phyloP scores from a whole-genome alignment of 2,329 filamentous ascomycete species.

The Aspergillus neotritici region DNA sequence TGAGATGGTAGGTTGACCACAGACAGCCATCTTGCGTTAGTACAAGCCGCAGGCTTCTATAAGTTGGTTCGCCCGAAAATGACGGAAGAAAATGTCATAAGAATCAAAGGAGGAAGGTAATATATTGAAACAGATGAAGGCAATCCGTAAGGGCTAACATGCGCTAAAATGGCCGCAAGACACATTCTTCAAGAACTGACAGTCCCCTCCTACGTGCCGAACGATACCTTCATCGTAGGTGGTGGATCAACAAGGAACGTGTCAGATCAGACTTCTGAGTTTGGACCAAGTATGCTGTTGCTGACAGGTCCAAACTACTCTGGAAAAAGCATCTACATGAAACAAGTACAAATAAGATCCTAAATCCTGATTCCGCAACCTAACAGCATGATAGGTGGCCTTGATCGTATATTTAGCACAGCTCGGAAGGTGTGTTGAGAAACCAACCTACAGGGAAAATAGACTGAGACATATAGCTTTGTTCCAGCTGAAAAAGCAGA shows the following conservation, averaged over 20 bases:
- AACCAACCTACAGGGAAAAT: neutral
- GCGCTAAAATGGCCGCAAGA: slow-evolving; percentile 29
- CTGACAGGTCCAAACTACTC: slow-evolving; percentile 95
- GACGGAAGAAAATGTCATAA: slow-evolving; percentile 62
- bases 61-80: slow-evolving; percentile 65
- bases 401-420: slow-evolving; percentile 90
- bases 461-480: slow-evolving; percentile 52
- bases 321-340: slow-evolving; percentile 92
- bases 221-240: slow-evolving; percentile 66
- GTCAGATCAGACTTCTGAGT: neutral
- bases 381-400: slow-evolving; percentile 51
- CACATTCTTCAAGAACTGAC: slow-evolving; percentile 83
- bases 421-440: slow-evolving; percentile 54
- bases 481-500: slow-evolving; percentile 72
- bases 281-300: slow-evolving; percentile 62
- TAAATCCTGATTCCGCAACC: neutral
- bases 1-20: neutral
- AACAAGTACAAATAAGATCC: slow-evolving; percentile 51
- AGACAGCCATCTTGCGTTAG: slow-evolving; percentile 67
- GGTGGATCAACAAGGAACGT: slow-evolving; percentile 35
- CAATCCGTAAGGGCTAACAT: neutral
- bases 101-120: slow-evolving; percentile 68
- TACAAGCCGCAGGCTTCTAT: slow-evolving; percentile 69
- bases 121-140: slow-evolving; percentile 5
- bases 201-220: slow-evolving; percentile 74